phyloP scores from a whole-genome alignment of 495 filamentous ascomycete species.

The Cladorrhinum samala region DNA sequence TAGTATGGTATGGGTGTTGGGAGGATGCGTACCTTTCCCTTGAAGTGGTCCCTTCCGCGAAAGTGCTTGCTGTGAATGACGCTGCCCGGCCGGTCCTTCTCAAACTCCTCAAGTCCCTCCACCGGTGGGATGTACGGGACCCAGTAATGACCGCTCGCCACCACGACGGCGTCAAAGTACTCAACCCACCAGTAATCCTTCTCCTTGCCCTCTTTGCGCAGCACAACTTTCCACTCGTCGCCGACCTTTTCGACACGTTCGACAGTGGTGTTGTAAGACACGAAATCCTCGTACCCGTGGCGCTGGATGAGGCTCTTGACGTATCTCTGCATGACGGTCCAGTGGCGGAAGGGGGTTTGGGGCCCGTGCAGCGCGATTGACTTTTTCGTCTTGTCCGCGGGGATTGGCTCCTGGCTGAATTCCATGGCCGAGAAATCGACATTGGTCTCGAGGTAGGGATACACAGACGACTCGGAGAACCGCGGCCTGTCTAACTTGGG shows the following conservation, averaged over 20 bases:
- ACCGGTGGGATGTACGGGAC: slow-evolving; percentile 59
- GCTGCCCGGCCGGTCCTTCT: slow-evolving; percentile 34
- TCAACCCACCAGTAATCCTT: slow-evolving; percentile 35
- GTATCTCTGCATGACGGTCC: slow-evolving; percentile 30
- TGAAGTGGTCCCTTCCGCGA: slow-evolving; percentile 49
- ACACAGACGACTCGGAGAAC: slow-evolving; percentile 43
- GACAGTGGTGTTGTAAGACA: slow-evolving; percentile 36
- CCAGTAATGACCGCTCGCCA: slow-evolving; percentile 66
- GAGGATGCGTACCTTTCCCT: slow-evolving; percentile 44
- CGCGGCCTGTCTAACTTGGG: slow-evolving; percentile 39
- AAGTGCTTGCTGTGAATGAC: slow-evolving; percentile 67
- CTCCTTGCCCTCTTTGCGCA: slow-evolving; percentile 24
- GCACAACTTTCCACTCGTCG: slow-evolving; percentile 31
- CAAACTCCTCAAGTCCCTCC: slow-evolving; percentile 47
- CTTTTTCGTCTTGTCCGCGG: slow-evolving; percentile 20
- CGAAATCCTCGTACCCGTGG: slow-evolving; percentile 28
- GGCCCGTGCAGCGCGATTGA: slow-evolving; percentile 28
- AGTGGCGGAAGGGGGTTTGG: slow-evolving; percentile 32
- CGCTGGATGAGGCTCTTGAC: slow-evolving; percentile 27
- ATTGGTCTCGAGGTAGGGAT: slow-evolving; percentile 41
- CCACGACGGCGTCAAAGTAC: slow-evolving; percentile 64
- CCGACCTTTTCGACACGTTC: slow-evolving; percentile 30
- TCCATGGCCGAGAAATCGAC: slow-evolving; percentile 33
- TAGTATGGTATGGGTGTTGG: too few species aligned
- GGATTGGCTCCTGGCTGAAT: slow-evolving; percentile 37